Base-by-base conservation (phyloP, 352 stramenopile species). In the Phytophthora pluvialis region DNA sequence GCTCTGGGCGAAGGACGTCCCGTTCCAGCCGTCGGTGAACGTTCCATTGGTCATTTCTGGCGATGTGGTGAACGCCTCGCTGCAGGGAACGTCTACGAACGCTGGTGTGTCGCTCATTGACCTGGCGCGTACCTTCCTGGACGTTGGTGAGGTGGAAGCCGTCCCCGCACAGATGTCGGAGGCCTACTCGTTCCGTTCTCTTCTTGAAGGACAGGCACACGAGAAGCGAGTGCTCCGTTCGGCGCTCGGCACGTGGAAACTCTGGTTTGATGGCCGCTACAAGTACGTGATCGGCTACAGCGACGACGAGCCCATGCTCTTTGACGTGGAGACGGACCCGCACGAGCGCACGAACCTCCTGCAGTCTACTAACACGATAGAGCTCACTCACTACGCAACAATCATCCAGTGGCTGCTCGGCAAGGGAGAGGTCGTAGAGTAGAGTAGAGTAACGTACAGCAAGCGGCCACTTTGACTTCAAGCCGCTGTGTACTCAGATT, bases 251-350 rank as follows among this genome's bases (percentile, higher is more conserved):
- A 73, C 63, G 47, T 76, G 68, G 68, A 70, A 70, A 9, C 36
- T 76, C 7, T 73, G 64, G 64, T 77, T 77, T 33, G 64, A 73
- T 15, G 64, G 69, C 16, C 69, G 69, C 58, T 77, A 72, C 58
- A 77, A 77, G 35, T 73, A 64, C 48, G 59, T 77, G 12, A 73
- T 66, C 29, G 69, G 69, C 40, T 77, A 73, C 39, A 71, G 57
- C 35, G 64, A 76, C 36, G 57, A 77, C 29, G 69, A 71, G 16
- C 50, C 60, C 4, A 71, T 64, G 59, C 53, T 77, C 1, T 77
- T 71, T 46, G 69, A 73, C 12, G 43, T 76, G 40, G 64, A 76
- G 32, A 61, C 31, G 6, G 69, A 77, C 50, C 69, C 69, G n/a
- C 61, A 64, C 18, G 69, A 77, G 40, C 69, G 69, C 28, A 59